Base-by-base conservation (phyloP, 2,329 filamentous ascomycete species). In the Colletotrichum magnum region DNA sequence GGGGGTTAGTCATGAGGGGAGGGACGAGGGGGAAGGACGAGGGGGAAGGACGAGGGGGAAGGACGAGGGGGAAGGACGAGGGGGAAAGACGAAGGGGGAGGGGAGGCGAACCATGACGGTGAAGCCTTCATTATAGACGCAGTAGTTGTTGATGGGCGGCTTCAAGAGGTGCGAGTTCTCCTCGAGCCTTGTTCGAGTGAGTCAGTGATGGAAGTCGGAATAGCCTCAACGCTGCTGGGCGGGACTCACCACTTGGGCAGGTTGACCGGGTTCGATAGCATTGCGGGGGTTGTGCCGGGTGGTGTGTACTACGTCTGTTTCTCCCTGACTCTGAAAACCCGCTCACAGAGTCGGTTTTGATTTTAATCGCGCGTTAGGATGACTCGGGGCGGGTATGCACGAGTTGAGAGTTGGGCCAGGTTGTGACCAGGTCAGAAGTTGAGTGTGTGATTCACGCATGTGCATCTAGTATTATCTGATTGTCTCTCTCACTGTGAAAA, bases 101-200 rank as follows among this genome's bases (percentile, higher is more conserved):
- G 32, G 18, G 5, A 9, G 13, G 57, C 73, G 58, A 73, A 92
- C 91, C 93, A 96, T 96, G 78, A 96, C 92, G 50, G 92, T 94
- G 69, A 95, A 89, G 76, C 89, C 88, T 64, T 93, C 88, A 79
- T 97, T 93, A 84, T 97, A 97, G 76, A 98, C 94, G 83, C 95
- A 98, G 85, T 96, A 97, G 84, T 98, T 98, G 84, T 98, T 98
- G 77, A 98, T 91, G 1, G 96, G 96, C 0, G 96, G 96, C 80
- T 97, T 90, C 67, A 98, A 89, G 71, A 98, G 91, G 79, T 98
- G 95, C 0, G 93, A 92, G 82, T 98, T 98, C 79, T 95, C 89
- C 76, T 94, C 88, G 48, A 99, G 91, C 95, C 95, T 98, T 28
- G 54, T 71, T 57, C 58, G 21, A 4, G 36, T 28, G 53, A 50